Evolutionary conservation across 164 flowering plant genomes (phyloP).

Genomic region (Magnolia kwangsiensis): DNA sequence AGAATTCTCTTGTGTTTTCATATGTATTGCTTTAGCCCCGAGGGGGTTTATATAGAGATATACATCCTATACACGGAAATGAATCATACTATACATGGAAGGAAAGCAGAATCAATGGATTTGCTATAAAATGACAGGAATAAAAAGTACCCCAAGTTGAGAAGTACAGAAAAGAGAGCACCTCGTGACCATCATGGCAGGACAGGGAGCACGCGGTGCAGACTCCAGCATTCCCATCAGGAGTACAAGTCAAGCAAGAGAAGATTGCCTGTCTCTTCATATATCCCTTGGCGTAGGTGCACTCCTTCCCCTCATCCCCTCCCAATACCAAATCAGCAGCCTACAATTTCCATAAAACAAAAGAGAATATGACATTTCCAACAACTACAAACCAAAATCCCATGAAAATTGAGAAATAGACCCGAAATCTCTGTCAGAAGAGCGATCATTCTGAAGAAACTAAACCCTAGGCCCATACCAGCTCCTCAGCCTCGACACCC

Average conservation of each 20-base stretch:
- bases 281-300: conserved; percentile 82
- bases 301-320: conserved; percentile 95
- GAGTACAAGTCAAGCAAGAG: conserved; percentile 93
- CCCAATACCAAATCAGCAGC: conserved; percentile 98
- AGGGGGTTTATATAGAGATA: too few species aligned
- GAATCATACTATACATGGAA: too few species aligned
- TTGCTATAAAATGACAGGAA: too few species aligned
- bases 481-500: conserved; percentile 60
- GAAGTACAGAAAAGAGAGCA: conserved; percentile 14
- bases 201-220: conserved; percentile 91
- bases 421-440: not conserved
- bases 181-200: conserved; percentile 99
- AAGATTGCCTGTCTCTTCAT: conserved; percentile 97
- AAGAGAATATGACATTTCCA: not conserved
- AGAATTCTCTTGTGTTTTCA: too few species aligned
- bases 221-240: conserved; percentile 92
- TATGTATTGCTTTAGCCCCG: too few species aligned
- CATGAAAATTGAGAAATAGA: not conserved
- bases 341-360: conserved; percentile 23
- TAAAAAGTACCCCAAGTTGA: too few species aligned
- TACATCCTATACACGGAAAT: too few species aligned
- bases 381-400: not conserved
- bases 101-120: too few species aligned
- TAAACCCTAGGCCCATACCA: conserved; percentile 34
- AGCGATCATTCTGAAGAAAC: not conserved